Percentiles rank a stretch among this genome's conserved stretches.
Conservation (phyloP, 2,329 filamentous ascomycete genomes). For the Diaporthe ilicicola region DNA sequence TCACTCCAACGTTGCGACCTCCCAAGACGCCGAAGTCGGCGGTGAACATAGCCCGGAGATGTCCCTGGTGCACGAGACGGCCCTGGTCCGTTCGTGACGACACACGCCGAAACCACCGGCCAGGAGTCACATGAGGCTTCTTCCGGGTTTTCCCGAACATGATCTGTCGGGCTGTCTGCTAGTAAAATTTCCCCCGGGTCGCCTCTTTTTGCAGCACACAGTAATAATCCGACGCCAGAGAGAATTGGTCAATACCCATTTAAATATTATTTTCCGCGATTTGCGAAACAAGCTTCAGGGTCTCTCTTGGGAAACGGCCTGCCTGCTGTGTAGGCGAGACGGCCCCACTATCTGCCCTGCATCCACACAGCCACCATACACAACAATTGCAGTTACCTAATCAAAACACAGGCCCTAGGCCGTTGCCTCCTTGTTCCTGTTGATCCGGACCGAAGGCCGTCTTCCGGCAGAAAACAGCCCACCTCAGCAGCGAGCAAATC, state of each 20-base stretch:
- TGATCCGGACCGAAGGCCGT: conserved; percentile 14
- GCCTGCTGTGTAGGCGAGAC: conserved; percentile 8
- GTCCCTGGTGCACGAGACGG: background rate
- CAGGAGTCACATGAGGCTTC: background rate
- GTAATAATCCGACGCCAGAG: background rate
- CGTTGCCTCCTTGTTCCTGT: background rate
- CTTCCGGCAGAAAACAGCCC: conserved; percentile 6
- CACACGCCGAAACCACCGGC: background rate
- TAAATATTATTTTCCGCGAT: conserved; percentile 23
- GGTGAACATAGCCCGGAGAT: background rate
- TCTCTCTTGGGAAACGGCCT: background rate
- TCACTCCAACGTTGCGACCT: background rate
- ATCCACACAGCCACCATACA: conserved; percentile 21
- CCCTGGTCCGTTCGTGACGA: background rate
- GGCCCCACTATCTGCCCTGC: conserved; percentile 27
- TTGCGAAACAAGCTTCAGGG: conserved; percentile 18
- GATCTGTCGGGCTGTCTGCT: background rate
- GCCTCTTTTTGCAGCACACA: background rate
- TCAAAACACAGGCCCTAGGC: conserved; percentile 20
- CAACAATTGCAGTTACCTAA: conserved; percentile 31
- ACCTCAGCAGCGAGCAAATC: conserved; percentile 24
- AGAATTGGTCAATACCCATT: conserved; percentile 4
- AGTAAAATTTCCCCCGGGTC: conserved; percentile 6
- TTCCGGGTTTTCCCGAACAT: conserved; percentile 22
- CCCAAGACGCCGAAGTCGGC: conserved; percentile 8